Conservation (phyloP, 192 early-diverging fungal genomes). For the Rhizophlyctis rosea region DNA sequence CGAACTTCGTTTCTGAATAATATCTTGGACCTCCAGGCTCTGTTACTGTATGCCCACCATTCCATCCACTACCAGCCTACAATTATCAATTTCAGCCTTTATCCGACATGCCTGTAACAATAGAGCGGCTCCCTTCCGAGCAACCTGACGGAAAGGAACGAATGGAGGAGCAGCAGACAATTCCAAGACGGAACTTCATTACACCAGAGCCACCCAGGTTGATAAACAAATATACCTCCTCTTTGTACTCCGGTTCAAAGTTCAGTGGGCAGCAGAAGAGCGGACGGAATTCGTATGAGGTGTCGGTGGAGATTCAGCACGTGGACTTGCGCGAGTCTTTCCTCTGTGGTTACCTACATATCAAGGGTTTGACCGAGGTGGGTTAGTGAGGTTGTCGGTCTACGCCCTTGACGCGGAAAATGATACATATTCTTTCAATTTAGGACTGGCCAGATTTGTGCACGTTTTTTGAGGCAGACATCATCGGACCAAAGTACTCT, state of each 20-base stretch:
- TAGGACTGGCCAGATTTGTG: slow-evolving; percentile 74
- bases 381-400: not conserved
- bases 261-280: slow-evolving; percentile 69
- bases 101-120: slow-evolving; percentile 1
- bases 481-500: slow-evolving; percentile 71
- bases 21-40: no score
- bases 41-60: no score
- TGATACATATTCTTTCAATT: slow-evolving; percentile 1
- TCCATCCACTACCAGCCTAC: no score
- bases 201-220: not conserved
- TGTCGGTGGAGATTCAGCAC: slow-evolving; percentile 68
- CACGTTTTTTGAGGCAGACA: slow-evolving; percentile 87
- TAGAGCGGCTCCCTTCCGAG: not conserved
- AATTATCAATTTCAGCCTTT: no score
- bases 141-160: not conserved
- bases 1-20: no score
- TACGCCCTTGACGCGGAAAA: not conserved
- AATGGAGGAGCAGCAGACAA: no score
- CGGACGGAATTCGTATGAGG: slow-evolving; percentile 60
- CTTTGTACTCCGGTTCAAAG: slow-evolving; percentile 59
- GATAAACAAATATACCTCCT: slow-evolving; percentile 19
- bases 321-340: slow-evolving; percentile 70
- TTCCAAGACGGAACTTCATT: not conserved
- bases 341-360: slow-evolving; percentile 79
- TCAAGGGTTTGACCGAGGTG: slow-evolving; percentile 70